These are phyloP conservation scores for Theileria orientalis DNA, from an alignment of 169 alveolate species.

Conservation along the genomic window DNA sequence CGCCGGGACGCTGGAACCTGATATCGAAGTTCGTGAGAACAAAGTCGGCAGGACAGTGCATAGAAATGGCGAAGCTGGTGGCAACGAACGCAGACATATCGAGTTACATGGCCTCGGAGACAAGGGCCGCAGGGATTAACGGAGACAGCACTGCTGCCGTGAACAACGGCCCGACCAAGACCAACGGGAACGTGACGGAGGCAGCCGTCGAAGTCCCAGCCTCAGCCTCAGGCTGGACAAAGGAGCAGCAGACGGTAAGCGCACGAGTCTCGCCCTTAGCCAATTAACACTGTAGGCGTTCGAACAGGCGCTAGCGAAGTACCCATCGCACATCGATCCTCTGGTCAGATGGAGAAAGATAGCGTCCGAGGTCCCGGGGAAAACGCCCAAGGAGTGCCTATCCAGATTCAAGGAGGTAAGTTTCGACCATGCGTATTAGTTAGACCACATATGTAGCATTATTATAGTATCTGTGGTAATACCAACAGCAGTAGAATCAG, in stretches of 20 bases:
- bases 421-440: not conserved
- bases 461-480: not conserved
- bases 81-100: constrained; percentile 7
- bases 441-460: not conserved
- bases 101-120: not conserved
- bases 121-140: constrained; percentile 4
- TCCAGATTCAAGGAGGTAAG: constrained; percentile 65
- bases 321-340: constrained; percentile 76
- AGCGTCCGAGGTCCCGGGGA: constrained; percentile 75
- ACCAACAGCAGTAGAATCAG: not conserved
- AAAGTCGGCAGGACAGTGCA: constrained; percentile 82
- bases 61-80: constrained; percentile 77
- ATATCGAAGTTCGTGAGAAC: constrained; percentile 84
- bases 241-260: constrained; percentile 17
- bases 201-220: not conserved
- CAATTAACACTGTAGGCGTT: constrained; percentile 25
- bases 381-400: constrained; percentile 71
- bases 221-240: constrained; percentile 2
- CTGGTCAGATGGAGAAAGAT: constrained; percentile 81
- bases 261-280: not conserved
- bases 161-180: not conserved
- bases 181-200: not conserved
- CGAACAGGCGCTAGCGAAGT: constrained; percentile 75
- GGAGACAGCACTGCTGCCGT: not conserved
- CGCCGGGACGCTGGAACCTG: constrained; percentile 87